Base-by-base conservation (phyloP, 2,329 filamentous ascomycete species). In the Penicillium verrucosum region DNA sequence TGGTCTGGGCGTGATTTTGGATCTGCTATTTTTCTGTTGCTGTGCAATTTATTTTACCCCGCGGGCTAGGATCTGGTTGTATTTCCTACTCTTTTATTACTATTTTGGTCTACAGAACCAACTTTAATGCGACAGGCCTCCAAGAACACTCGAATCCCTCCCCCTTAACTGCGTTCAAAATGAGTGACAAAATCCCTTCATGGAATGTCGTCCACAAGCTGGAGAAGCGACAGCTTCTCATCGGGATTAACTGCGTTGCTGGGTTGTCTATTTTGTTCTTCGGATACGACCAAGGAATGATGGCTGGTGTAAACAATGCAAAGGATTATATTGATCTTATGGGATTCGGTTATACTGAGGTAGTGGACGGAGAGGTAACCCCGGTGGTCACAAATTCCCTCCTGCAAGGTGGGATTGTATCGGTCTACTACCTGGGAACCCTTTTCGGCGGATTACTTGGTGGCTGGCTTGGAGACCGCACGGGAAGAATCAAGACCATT, bases 221-320 rank as follows among this genome's bases (percentile, higher is more conserved):
- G 5, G 76, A 85, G 73, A 86, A 86, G 74, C 71, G 76, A 18
- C 70, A 73, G 41, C 77, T 87, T 58, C 79, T 87, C 54, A 78
- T 85, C 55, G 81, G 81, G 37, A 82, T 89, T 71, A 88, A 88
- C 68, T 80, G 79, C 46, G 75, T 88, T 14, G 85, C 86, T 1
- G 85, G 79, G 1, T 70, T 89, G 14, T 87, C 84, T 14, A 89
- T 88, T 60, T 85, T 88, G 70, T 88, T 89, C 77, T 88, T 88
- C 63, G 86, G 78, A 49, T 78, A 86, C 81, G 84, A 79, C 48
- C 76, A 79, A 58, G 76, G 77, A 32, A 77, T 81, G 74, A 81
- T 81, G 79, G 82, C 82, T 18, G 86, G 86, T 54, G 85, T 89
- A 12, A 89, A 89, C 71, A 85, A 83, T 45, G 79, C 85, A 38